Percentiles rank a stretch among this genome's conserved stretches.
phyloP scores from a whole-genome alignment of 352 stramenopile species.

The Phytopythium sindhum region DNA sequence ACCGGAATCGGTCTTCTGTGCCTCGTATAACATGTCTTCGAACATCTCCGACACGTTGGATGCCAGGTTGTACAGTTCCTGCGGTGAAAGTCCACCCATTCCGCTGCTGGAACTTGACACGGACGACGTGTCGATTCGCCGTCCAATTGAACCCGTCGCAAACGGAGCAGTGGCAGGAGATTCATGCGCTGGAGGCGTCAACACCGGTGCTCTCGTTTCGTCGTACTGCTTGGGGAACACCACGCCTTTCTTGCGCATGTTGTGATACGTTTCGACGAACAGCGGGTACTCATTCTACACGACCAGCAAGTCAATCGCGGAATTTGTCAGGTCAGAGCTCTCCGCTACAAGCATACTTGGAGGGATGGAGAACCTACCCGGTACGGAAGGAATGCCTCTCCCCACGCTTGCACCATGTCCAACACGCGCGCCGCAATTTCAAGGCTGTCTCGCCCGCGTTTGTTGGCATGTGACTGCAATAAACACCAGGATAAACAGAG shows the following conservation, averaged over 20 bases:
- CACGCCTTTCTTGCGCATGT: slow-evolving; percentile 76
- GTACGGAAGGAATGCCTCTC: slow-evolving; percentile 74
- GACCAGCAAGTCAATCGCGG: not conserved
- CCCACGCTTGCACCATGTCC: slow-evolving; percentile 78
- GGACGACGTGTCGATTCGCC: slow-evolving; percentile 35
- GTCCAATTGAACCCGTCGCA: not conserved
- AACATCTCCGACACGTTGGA: slow-evolving; percentile 78
- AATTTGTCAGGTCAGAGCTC: not conserved
- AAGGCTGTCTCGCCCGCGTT: slow-evolving; percentile 66
- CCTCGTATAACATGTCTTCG: slow-evolving; percentile 78
- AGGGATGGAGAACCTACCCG: slow-evolving; percentile 16
- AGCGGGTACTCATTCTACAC: slow-evolving; percentile 64
- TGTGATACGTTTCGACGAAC: slow-evolving; percentile 83
- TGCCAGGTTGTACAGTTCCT: slow-evolving; percentile 59
- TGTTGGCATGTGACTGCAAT: slow-evolving; percentile 48
- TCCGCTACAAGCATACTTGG: not conserved
- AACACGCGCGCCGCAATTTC: slow-evolving; percentile 66
- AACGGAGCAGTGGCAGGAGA: slow-evolving; percentile 12
- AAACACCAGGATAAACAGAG: not conserved
- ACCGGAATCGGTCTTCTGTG: slow-evolving; percentile 38
- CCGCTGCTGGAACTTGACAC: slow-evolving; percentile 41
- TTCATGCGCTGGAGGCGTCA: slow-evolving; percentile 28
- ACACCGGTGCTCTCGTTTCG: slow-evolving; percentile 54
- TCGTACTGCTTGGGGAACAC: slow-evolving; percentile 79
- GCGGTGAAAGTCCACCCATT: slow-evolving; percentile 48